Base-by-base conservation (phyloP, 2,329 filamentous ascomycete species). In the Dendryphion nanum region DNA sequence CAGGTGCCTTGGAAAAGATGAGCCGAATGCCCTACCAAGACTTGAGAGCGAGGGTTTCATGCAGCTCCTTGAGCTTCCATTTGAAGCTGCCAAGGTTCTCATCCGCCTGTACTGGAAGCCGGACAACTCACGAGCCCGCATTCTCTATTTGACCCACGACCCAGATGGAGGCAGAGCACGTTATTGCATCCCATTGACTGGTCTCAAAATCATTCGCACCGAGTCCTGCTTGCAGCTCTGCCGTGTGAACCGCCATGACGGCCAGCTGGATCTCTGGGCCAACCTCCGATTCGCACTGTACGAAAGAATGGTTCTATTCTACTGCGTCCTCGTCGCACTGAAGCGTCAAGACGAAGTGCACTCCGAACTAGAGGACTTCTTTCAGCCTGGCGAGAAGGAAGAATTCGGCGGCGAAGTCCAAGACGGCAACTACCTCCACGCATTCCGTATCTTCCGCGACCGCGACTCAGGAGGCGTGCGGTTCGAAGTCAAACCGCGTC, bases 261-360 rank as follows among this genome's bases (percentile, higher is more conserved):
- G 55, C 10, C 60, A 67, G 18, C 64, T 74, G 24, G 61, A 71
- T 15, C 50, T 76, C 5, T 81, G 78, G 78, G 70, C 75, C 2
- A 70, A 68, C 35, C 59, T 82, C 10, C 72, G 74, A 20, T 82
- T 81, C 55, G 63, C 66, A 5, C 63, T 72, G 4, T 74, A 78
- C 39, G 78, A 82, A 57, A 66, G 69, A 33, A 74, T 81, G 71
- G 74, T 78, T 3, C 53, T 78, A 1, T 80, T 81, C 57, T 78
- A 76, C 53, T 75, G 70, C 44, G 74, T 74, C 0, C 73, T 79
- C 38, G 57, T 80, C 7, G 77, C 77, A 1, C 71, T 82, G 60
- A 79, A 80, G 44, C 70, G 71, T 6, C 77, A 81, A 49, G 78
- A 82, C 50, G 57, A 61, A 14, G 63, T 59, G 16, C 59, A 53